phyloP scores from a whole-genome alignment of 1,284 basidiomycete genomes.

The Prillingera fragicola region DNA sequence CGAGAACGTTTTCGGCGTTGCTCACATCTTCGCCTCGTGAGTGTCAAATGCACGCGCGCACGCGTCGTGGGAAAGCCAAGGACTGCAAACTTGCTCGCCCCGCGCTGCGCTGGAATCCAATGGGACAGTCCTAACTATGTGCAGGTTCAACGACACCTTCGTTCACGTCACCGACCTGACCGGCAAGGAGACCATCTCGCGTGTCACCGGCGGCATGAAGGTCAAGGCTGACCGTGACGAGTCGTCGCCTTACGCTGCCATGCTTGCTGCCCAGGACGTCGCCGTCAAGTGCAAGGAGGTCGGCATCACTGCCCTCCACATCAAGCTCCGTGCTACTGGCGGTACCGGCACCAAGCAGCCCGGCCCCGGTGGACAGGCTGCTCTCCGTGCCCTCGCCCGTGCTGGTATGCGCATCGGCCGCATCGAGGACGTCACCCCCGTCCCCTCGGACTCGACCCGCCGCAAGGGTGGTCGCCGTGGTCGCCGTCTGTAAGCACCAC shows the following conservation, averaged over 20 bases:
- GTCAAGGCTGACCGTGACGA: slow-evolving; percentile 99
- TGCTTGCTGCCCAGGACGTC: slow-evolving; percentile 98
- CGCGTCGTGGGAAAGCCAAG: too few species aligned
- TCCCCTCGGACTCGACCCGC: slow-evolving; percentile 94
- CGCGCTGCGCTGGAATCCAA: too few species aligned
- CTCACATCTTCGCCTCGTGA: slow-evolving; percentile 86
- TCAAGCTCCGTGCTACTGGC: slow-evolving; percentile 94
- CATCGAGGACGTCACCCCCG: slow-evolving; percentile 92
- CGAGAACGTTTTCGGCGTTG: slow-evolving; percentile 91
- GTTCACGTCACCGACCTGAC: slow-evolving; percentile 99
- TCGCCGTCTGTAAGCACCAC: slow-evolving; percentile 70
- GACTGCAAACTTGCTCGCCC: too few species aligned
- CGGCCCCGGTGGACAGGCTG: slow-evolving; percentile 95
- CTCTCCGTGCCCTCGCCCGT: slow-evolving; percentile 96
- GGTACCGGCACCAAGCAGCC: slow-evolving; percentile 99
- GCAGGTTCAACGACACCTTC: slow-evolving; percentile 95
- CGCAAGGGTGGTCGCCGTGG: slow-evolving; percentile 99
- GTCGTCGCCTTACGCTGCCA: slow-evolving; percentile 96
- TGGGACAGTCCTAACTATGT: neutral
- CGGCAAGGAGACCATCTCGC: slow-evolving; percentile 97
- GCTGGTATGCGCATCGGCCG: slow-evolving; percentile 97
- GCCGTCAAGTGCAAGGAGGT: slow-evolving; percentile 96
- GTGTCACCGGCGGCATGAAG: slow-evolving; percentile 99
- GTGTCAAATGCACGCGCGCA: too few species aligned
- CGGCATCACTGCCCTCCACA: slow-evolving; percentile 84